These are phyloP conservation scores for Ogataea nonfermentans DNA, from an alignment of 805 yeast species.

Conservation along the genomic window DNA sequence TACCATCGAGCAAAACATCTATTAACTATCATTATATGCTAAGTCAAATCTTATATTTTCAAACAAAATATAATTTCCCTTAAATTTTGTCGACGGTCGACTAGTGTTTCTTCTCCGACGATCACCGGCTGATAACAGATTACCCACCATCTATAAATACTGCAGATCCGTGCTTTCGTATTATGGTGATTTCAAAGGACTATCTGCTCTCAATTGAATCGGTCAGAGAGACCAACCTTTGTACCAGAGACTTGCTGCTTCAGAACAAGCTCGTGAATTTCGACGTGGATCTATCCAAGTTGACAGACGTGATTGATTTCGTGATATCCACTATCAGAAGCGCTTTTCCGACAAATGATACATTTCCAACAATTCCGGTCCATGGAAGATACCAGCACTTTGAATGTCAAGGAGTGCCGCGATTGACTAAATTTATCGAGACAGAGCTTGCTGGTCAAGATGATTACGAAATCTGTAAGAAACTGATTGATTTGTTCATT, in stretches of 20 bases:
- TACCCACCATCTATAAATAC: conserved; percentile 5
- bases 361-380: conserved; percentile 50
- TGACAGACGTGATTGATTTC: conserved; percentile 44
- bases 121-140: conserved; percentile 15
- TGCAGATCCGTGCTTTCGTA: not conserved
- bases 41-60: not conserved
- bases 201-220: conserved; percentile 51
- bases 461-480: conserved; percentile 47
- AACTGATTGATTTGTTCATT: conserved; percentile 55
- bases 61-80: not conserved
- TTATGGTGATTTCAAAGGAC: conserved; percentile 7
- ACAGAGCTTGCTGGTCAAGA: conserved; percentile 33
- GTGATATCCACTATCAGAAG: conserved; percentile 44
- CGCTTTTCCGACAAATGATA: conserved; percentile 42
- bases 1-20: conserved; percentile 1
- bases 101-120: conserved; percentile 17
- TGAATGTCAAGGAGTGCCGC: conserved; percentile 46
- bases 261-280: conserved; percentile 40
- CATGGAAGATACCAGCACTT: conserved; percentile 71
- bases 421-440: conserved; percentile 44
- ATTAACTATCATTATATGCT: not conserved
- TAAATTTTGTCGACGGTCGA: conserved; percentile 7
- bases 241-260: conserved; percentile 42
- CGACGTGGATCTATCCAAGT: conserved; percentile 42
- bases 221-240: conserved; percentile 50